Evolutionary conservation across 352 stramenopile genomes (phyloP), one percentile per base, ranked within the genome.

Genomic region (Halophytophthora batemanensis): DNA sequence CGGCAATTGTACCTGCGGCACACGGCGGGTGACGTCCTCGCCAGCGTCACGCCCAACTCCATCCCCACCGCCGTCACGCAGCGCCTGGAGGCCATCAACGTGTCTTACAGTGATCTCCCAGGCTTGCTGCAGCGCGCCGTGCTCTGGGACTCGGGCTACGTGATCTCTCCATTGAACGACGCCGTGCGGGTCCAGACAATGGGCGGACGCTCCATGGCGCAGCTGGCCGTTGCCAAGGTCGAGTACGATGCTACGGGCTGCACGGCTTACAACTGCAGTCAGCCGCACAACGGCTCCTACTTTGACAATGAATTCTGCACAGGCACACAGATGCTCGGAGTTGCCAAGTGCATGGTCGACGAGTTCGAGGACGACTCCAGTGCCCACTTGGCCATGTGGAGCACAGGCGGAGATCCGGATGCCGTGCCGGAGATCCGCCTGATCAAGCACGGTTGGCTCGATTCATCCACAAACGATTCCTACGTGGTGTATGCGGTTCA

Each of bases 61-160:
- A 47, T 69, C 2, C 58, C 55, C 7, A 22, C 25, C 19, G 34
- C 47, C 12, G 40, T 69, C 5, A 41, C 48, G 10, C 45, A 4
- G 12, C 61, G 51, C 0, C 50, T 65, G 3, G 50, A 50, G 41
- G n/a, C 11, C 3, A 3, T 66, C 1, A 7, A 39, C 3, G 19
- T 61, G 38, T 50, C 51, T 41, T 73, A 53, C 48, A 44, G 12
- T 25, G 37, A 61, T 2, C 46, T 73, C 14, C 60, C 60, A 5
- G 59, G 54, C 0, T 13, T 71, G 10, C 51, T 62, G 3, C 67
- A 76, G 37, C 53, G 56, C 1, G 67, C 63, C 1, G 14, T 76
- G 33, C 53, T 76, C 6, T 77, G 67, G 67, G 67, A 77, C 45
- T 69, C 56, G 2, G 67, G 62, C 13, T 70, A 64, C 17, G 61